Evolutionary conservation across 2,329 filamentous ascomycete species (phyloP), one percentile per base, ranked within the genome.

Genomic region (Neodidymelliopsis sp.): DNA sequence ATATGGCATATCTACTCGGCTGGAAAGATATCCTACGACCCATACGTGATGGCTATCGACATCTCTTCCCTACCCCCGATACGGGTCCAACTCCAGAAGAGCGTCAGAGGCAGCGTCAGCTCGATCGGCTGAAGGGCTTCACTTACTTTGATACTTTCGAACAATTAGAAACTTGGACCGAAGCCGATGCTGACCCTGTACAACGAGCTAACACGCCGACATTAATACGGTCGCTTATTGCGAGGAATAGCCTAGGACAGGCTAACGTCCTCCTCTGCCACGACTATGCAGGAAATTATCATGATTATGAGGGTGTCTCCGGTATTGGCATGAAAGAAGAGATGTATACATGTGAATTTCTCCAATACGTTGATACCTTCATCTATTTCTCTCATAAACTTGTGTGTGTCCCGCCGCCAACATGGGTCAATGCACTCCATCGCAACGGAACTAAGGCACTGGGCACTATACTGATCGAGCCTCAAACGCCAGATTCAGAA

Each of bases 331-430:
- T 74, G 1, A 52, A 63, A 2, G 48, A 63, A 4, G 65, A 72
- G 25, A 58, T 53, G 12, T 79, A 79, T 53, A 64, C 67, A 2
- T 75, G 75, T 60, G 69, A 77, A 53, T 74, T 78, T 46, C 67
- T 78, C 27, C 74, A 78, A 54, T 72, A 67, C 46, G 66, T 78
- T 12, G 70, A 75, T 29, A 66, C 63, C 1, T 78, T 79, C 52
- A 62, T 77, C n/a, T 79, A 79, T 56, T 79, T 79, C 49, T 77
- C 76, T 1, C 76, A 79, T 54, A 77, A 77, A 49, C 66, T 78
- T 4, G 73, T 75, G 8, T 74, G 74, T 24, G 61, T 76, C 11
- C 77, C 77, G 2, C 76, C 77, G 7, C 72, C 75, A 4, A 64
- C 74, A 10, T 79, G 76, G 76, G 76, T 70, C 18, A 78, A 79